Conservation (phyloP, 805 yeast species). For the Metschnikowia picachoensis region DNA sequence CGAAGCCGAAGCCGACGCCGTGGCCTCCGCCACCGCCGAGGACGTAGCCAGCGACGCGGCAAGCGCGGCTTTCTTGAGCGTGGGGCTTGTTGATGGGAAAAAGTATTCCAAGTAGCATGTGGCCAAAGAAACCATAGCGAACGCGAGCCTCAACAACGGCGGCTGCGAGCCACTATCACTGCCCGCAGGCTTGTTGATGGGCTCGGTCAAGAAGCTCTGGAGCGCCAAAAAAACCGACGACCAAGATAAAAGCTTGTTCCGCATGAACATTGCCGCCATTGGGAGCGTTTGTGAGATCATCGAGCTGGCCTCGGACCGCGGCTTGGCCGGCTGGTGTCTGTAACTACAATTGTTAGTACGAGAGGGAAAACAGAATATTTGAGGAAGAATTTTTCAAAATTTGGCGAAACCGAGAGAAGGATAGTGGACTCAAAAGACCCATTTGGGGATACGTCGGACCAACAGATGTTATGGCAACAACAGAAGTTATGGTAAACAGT, state of each 20-base stretch:
- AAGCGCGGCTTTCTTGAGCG: slow-evolving; percentile 22
- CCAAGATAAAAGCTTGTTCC: slow-evolving; percentile 56
- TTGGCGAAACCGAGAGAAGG: background rate
- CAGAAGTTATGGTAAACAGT: no score
- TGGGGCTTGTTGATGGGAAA: slow-evolving; percentile 41
- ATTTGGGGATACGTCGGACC: no score
- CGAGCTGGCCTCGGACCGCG: slow-evolving; percentile 42
- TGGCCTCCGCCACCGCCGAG: slow-evolving; percentile 15
- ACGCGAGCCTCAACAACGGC: slow-evolving; percentile 42
- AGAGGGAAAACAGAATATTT: background rate
- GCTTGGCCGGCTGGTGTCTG: slow-evolving; percentile 46
- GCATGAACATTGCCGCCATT: slow-evolving; percentile 65
- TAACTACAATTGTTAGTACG: slow-evolving; percentile 28
- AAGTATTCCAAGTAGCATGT: slow-evolving; percentile 55
- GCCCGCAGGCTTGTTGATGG: slow-evolving; percentile 28
- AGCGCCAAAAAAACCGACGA: slow-evolving; percentile 49
- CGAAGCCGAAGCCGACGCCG: slow-evolving; percentile 5
- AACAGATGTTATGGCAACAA: no score
- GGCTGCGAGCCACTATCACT: slow-evolving; percentile 35
- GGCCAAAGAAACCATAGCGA: slow-evolving; percentile 45
- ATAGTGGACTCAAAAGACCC: background rate
- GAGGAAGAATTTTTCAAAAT: no score
- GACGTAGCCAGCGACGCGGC: slow-evolving; percentile 11
- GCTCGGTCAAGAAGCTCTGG: slow-evolving; percentile 46
- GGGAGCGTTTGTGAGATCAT: slow-evolving; percentile 57